Evolutionary conservation across 192 early-diverging fungal genomes (phyloP).

Genomic region (Coemansia sp.): DNA sequence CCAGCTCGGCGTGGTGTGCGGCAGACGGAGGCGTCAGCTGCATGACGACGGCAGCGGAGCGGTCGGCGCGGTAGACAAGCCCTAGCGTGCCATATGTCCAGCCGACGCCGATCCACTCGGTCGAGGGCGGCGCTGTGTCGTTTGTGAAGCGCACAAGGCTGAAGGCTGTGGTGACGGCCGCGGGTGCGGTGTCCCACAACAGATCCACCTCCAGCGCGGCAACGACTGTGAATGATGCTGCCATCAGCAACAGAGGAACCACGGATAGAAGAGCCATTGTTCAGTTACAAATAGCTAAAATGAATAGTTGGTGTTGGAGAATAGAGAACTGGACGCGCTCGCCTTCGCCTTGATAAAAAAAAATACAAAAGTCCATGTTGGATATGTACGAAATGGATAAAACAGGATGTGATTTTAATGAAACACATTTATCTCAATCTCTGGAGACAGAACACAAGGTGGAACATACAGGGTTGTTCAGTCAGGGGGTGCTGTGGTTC

Average conservation of each 20-base stretch:
- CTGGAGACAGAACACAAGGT: no score
- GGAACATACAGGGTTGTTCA: no score
- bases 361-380: no score
- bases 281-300: no score
- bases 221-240: background rate
- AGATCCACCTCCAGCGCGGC: conserved; percentile 28
- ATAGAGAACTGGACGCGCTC: no score
- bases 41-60: conserved; percentile 20
- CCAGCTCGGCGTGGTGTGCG: conserved; percentile 21
- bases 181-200: conserved; percentile 25
- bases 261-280: background rate
- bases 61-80: conserved; percentile 28
- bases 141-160: conserved; percentile 41
- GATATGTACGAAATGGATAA: no score
- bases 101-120: conserved; percentile 43
- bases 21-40: conserved; percentile 36
- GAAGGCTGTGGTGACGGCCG: conserved; percentile 30
- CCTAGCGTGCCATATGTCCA: conserved; percentile 40
- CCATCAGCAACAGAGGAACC: background rate
- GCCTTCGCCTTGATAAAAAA: no score
- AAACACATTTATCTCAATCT: no score
- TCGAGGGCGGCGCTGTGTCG: conserved; percentile 31
- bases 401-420: no score
- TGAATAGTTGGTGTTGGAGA: background rate
- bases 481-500: no score